phyloP scores from a whole-genome alignment of 805 yeast genomes.

The Cyberlindnera mrakii region DNA sequence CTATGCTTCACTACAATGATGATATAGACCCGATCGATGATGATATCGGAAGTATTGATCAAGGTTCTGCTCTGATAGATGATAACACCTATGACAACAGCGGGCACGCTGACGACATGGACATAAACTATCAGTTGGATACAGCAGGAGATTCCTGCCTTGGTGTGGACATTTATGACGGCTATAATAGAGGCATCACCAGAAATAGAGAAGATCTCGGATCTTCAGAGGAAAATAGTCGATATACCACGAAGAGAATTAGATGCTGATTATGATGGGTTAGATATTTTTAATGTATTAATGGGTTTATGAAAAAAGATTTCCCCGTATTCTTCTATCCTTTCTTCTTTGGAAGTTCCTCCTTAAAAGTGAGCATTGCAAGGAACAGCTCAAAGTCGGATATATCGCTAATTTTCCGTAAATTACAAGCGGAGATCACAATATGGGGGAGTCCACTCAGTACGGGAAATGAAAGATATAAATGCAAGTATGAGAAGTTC shows the following conservation, averaged over 20 bases:
- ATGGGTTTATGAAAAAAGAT: background rate
- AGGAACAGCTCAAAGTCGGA: too few species aligned
- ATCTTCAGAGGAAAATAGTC: background rate
- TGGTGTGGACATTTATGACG: constrained; percentile 11
- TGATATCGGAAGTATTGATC: background rate
- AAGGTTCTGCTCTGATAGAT: background rate
- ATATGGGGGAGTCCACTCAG: too few species aligned
- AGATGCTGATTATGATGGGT: constrained; percentile 3
- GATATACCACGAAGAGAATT: constrained; percentile 5
- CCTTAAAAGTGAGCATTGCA: too few species aligned
- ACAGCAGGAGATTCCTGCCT: constrained; percentile 10
- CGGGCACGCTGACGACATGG: constrained; percentile 20
- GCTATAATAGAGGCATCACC: constrained; percentile 8
- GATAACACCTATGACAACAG: constrained; percentile 11
- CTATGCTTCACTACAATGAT: constrained; percentile 9
- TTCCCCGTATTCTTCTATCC: too few species aligned
- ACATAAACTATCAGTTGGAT: constrained; percentile 5
- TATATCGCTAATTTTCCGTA: too few species aligned
- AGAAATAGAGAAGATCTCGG: constrained; percentile 15
- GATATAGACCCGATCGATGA: background rate
- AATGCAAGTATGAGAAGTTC: too few species aligned
- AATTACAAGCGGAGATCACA: too few species aligned
- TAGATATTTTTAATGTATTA: background rate
- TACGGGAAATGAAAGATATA: too few species aligned
- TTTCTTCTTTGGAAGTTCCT: too few species aligned